phyloP scores from a whole-genome alignment of 2,329 filamentous ascomycete genomes.

The Alternaria tenuissima region DNA sequence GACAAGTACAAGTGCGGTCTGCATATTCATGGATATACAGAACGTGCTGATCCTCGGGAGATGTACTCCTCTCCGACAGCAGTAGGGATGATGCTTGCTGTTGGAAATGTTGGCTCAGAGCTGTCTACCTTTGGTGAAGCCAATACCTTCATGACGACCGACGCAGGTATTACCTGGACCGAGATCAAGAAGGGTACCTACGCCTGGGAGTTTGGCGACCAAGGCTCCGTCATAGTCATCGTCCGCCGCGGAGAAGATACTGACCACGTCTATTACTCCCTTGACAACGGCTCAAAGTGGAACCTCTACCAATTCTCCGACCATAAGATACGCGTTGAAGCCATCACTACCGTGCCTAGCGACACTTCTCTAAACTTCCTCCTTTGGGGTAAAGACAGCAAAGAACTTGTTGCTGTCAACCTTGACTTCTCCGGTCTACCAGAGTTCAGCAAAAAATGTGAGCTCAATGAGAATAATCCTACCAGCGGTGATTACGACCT shows the following conservation, averaged over 20 bases:
- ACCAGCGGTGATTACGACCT: slow-evolving; percentile 78
- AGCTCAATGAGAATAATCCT: slow-evolving; percentile 68
- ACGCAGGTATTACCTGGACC: slow-evolving; percentile 90
- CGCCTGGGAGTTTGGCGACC: slow-evolving; percentile 95
- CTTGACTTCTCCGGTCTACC: slow-evolving; percentile 84
- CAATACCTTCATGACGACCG: slow-evolving; percentile 88
- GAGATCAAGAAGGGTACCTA: slow-evolving; percentile 86
- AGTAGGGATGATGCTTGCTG: slow-evolving; percentile 87
- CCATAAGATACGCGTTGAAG: slow-evolving; percentile 72
- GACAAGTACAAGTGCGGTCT: slow-evolving; percentile 75
- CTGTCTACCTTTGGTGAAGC: slow-evolving; percentile 74
- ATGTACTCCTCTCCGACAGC: slow-evolving; percentile 90
- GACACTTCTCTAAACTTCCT: slow-evolving; percentile 92
- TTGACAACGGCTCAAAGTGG: slow-evolving; percentile 85
- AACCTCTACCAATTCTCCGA: slow-evolving; percentile 75
- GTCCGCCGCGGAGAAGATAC: slow-evolving; percentile 75
- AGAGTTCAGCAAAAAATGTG: slow-evolving; percentile 72
- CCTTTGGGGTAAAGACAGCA: slow-evolving; percentile 75
- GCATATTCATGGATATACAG: slow-evolving; percentile 95
- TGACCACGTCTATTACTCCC: slow-evolving; percentile 75
- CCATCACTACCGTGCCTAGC: slow-evolving; percentile 87
- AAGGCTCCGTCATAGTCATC: slow-evolving; percentile 90
- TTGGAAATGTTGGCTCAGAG: slow-evolving; percentile 85
- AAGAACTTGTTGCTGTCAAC: slow-evolving; percentile 75
- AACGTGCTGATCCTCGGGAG: slow-evolving; percentile 80